Conservation (phyloP, 139 green algal species). For the Volvox africanus region DNA sequence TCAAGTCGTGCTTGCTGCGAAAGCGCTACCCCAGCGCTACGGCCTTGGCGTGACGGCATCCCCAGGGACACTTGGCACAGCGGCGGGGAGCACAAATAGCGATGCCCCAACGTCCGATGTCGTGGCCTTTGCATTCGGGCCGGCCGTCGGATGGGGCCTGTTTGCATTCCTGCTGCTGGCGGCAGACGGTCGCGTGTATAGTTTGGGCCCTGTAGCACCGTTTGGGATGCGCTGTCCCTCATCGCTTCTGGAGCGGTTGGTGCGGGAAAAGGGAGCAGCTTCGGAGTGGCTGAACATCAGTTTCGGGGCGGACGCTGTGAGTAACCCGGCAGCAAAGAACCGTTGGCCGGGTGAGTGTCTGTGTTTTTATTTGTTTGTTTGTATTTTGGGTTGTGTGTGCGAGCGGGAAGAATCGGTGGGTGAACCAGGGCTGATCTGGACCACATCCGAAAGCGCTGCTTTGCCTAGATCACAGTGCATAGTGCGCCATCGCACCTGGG, state of each 20-base stretch:
- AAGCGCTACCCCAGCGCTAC: conserved; percentile 8
- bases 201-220: conserved; percentile 70
- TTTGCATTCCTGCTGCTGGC: conserved; percentile 64
- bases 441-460: no score
- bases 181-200: conserved; percentile 61
- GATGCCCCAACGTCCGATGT: conserved; percentile 28
- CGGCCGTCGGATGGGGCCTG: conserved; percentile 61
- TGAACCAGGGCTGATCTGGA: no score
- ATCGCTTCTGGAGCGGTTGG: conserved; percentile 38
- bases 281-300: conserved; percentile 8
- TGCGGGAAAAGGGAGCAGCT: background rate
- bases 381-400: no score
- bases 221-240: conserved; percentile 56
- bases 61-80: background rate
- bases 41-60: background rate
- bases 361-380: no score
- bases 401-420: no score
- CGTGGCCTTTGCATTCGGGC: conserved; percentile 69
- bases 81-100: background rate
- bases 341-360: conserved; percentile 34
- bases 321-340: background rate
- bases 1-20: conserved; percentile 8
- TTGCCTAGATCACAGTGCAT: no score
- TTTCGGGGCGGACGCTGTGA: conserved; percentile 14
- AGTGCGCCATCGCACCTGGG: no score